Conservation (phyloP, 2,329 filamentous ascomycete species). For the Diaporthe australafricana region DNA sequence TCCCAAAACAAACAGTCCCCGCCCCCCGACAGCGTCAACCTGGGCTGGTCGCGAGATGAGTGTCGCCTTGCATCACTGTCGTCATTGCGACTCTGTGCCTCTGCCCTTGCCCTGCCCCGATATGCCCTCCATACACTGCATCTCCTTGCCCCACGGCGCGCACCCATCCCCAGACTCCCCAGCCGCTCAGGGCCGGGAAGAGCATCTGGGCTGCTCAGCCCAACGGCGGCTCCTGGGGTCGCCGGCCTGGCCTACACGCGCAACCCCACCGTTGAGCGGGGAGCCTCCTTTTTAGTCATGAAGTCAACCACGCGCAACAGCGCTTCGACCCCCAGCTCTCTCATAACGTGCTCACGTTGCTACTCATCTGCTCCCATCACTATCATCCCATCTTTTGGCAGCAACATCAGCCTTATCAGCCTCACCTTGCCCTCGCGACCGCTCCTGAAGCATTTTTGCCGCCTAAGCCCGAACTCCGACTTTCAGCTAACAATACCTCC, state of each 20-base stretch:
- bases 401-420: constrained; percentile 34
- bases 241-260: constrained; percentile 42
- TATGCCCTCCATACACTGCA: constrained; percentile 24
- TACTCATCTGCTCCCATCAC: constrained; percentile 38
- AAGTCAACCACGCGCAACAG: constrained; percentile 45
- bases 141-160: background rate
- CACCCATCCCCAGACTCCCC: constrained; percentile 14
- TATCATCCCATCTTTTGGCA: constrained; percentile 41
- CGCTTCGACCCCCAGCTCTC: constrained; percentile 29
- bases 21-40: constrained; percentile 26
- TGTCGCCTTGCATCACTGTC: constrained; percentile 35
- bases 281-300: constrained; percentile 45
- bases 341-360: constrained; percentile 40
- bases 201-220: constrained; percentile 23
- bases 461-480: constrained; percentile 17
- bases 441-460: constrained; percentile 37
- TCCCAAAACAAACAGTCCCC: constrained; percentile 34
- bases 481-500: constrained; percentile 42
- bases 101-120: constrained; percentile 21
- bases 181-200: constrained; percentile 1
- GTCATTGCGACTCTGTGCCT: constrained; percentile 33
- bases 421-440: constrained; percentile 15
- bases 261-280: constrained; percentile 46
- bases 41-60: constrained; percentile 34
- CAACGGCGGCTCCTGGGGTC: constrained; percentile 34